A percentile compares a stretch with the other conserved stretches of the same genome.
phyloP scores from a whole-genome alignment of 2,329 filamentous ascomycete species.

The Diplodia intermedia region DNA sequence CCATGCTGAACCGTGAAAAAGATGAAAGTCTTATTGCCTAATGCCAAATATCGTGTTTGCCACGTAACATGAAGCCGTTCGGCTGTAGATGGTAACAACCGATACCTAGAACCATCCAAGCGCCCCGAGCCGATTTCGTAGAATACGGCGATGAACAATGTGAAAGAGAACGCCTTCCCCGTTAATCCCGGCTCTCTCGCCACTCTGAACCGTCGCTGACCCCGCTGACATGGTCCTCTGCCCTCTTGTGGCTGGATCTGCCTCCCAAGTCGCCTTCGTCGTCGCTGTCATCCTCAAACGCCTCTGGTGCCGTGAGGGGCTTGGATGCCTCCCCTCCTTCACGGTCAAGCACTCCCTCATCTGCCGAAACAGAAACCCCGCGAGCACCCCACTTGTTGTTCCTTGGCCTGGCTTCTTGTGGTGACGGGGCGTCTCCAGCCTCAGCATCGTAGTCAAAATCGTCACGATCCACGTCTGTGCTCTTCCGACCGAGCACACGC shows the following conservation, averaged over 20 bases:
- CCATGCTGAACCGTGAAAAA: no score
- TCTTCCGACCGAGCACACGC: slow-evolving; percentile 72
- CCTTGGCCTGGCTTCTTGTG: slow-evolving; percentile 36
- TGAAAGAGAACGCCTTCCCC: not conserved
- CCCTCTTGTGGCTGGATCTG: slow-evolving; percentile 8
- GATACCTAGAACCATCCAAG: not conserved
- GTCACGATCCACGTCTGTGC: slow-evolving; percentile 57
- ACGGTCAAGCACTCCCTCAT: slow-evolving; percentile 56
- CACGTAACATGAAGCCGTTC: not conserved
- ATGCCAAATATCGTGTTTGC: no score
- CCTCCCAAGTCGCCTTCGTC: slow-evolving; percentile 45
- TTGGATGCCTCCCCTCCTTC: slow-evolving; percentile 44
- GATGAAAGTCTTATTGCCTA: no score
- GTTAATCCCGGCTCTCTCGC: slow-evolving; percentile 41
- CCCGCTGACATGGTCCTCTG: slow-evolving; percentile 35
- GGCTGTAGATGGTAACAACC: not conserved
- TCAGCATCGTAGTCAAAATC: slow-evolving; percentile 63
- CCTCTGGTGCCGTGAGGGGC: slow-evolving; percentile 54
- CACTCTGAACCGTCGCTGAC: slow-evolving; percentile 49
- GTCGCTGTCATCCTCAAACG: slow-evolving; percentile 55
- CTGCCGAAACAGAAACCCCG: slow-evolving; percentile 66
- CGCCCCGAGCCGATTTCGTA: slow-evolving; percentile 10
- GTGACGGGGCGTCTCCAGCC: slow-evolving; percentile 59
- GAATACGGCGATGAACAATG: not conserved
- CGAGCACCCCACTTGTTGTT: slow-evolving; percentile 63